These are phyloP conservation scores for Emergomyces africanus DNA, from an alignment of 2,329 filamentous ascomycete species.

Conservation along the genomic window DNA sequence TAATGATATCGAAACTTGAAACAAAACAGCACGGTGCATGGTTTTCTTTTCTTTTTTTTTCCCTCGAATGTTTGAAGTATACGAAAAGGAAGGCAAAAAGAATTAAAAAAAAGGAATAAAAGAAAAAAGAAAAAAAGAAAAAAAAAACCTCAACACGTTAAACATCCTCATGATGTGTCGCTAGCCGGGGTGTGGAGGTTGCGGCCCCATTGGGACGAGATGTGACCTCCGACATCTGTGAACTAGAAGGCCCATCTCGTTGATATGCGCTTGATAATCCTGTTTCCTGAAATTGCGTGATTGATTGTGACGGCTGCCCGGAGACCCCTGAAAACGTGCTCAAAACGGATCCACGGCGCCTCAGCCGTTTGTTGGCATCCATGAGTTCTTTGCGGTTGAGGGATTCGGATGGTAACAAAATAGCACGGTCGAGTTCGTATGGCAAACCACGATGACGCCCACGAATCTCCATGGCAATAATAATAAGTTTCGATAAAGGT, in stretches of 20 bases:
- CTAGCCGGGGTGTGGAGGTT: not conserved
- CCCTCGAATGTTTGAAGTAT: not conserved
- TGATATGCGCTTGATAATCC: slow-evolving; percentile 4
- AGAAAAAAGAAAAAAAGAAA: too few relatives aligned
- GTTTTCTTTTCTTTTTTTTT: too few relatives aligned
- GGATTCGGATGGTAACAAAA: slow-evolving; percentile 54
- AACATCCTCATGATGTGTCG: not conserved
- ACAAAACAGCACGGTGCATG: not conserved
- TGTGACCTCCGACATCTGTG: not conserved
- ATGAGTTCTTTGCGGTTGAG: slow-evolving; percentile 47
- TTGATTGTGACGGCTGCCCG: not conserved
- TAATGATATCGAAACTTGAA: not conserved
- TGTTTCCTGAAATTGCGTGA: not conserved
- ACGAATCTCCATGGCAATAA: slow-evolving; percentile 54
- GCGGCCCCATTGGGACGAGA: not conserved
- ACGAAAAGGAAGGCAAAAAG: too few relatives aligned
- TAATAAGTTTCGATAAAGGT: slow-evolving; percentile 52
- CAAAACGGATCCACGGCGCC: slow-evolving; percentile 24
- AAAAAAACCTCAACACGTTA: too few relatives aligned
- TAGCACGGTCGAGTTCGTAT: slow-evolving; percentile 56
- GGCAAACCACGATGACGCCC: slow-evolving; percentile 53
- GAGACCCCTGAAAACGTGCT: slow-evolving; percentile 11
- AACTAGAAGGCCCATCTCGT: not conserved
- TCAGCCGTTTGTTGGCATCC: slow-evolving; percentile 36
- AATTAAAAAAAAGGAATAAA: too few relatives aligned